phyloP scores from a whole-genome alignment of 352 stramenopile genomes.

The Globisporangium orthogonon region DNA sequence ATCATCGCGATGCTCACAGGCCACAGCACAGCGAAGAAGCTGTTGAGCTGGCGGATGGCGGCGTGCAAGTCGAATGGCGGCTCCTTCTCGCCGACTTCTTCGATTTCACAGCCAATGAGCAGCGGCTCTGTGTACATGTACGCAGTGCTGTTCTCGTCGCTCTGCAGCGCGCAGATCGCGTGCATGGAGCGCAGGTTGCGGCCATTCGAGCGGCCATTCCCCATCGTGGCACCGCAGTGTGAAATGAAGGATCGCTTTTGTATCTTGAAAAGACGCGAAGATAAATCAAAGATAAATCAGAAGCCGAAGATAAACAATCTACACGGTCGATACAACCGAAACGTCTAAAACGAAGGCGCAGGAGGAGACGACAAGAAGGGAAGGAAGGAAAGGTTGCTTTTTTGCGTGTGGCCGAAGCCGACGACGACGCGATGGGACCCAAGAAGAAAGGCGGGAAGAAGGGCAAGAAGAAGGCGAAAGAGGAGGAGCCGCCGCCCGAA shows the following conservation, averaged over 20 bases:
- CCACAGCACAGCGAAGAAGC: constrained; percentile 69
- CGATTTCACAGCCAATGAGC: constrained; percentile 14
- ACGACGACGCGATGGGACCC: constrained; percentile 29
- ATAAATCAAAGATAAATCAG: too few relatives aligned
- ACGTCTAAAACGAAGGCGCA: not conserved
- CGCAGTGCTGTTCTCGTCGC: constrained; percentile 19
- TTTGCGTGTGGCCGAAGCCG: too few relatives aligned
- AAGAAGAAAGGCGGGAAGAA: constrained; percentile 74
- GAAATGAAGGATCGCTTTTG: not conserved
- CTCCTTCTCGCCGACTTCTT: constrained; percentile 10
- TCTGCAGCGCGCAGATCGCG: constrained; percentile 20
- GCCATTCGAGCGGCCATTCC: constrained; percentile 28
- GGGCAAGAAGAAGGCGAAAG: constrained; percentile 62
- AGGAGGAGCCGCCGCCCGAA: constrained; percentile 54
- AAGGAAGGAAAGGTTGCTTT: not conserved
- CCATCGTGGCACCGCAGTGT: constrained; percentile 16
- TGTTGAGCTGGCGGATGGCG: constrained; percentile 62
- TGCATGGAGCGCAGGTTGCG: constrained; percentile 20
- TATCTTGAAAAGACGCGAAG: not conserved
- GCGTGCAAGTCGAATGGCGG: constrained; percentile 20
- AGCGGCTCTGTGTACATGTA: constrained; percentile 52
- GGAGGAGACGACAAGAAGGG: not conserved
- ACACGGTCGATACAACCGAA: not conserved
- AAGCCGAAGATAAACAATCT: too few relatives aligned
- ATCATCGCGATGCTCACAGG: constrained; percentile 72